Evolutionary conservation across 768 basidiomycete genomes (phyloP).

Genomic region (Tricholoma terreum): DNA sequence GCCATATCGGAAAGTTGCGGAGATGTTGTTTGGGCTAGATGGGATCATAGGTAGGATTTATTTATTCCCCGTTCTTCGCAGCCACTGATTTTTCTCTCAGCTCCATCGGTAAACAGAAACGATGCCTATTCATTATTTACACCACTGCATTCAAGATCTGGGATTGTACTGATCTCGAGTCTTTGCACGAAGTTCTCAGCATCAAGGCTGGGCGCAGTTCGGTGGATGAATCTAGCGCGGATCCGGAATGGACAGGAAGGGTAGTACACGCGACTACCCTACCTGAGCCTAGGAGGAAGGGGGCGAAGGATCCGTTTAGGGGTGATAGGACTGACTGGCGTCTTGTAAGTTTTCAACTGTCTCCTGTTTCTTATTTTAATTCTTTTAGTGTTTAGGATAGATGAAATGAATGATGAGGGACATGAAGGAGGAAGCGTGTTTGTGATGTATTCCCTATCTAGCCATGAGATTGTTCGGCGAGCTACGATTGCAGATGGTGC

Average conservation of each 20-base stretch:
- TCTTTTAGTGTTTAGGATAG: not conserved
- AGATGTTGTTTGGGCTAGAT: not conserved
- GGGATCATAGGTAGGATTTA: conserved; percentile 3
- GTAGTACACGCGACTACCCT: conserved; percentile 41
- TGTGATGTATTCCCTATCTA: conserved; percentile 30
- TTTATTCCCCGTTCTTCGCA: not conserved
- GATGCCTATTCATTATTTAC: conserved; percentile 37
- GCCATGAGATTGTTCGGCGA: conserved; percentile 49
- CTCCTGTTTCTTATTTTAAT: not conserved
- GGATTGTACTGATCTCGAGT: conserved; percentile 54
- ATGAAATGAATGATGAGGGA: not conserved
- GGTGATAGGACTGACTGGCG: conserved; percentile 25
- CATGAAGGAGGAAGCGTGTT: conserved; percentile 18
- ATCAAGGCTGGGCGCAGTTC: conserved; percentile 17
- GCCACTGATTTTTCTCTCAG: not conserved
- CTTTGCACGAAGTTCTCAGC: conserved; percentile 48
- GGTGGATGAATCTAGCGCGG: not conserved
- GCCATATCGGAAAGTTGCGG: not conserved
- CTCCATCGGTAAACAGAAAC: not conserved
- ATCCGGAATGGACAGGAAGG: not conserved
- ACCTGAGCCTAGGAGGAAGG: conserved; percentile 23
- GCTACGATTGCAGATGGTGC: conserved; percentile 38
- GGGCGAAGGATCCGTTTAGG: conserved; percentile 26
- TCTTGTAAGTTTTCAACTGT: conserved; percentile 25
- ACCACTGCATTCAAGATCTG: conserved; percentile 53